These are phyloP conservation scores for Cymbopogon flexuosus DNA, from an alignment of 202 grass and related monocot genomes.

Conservation along the genomic window DNA sequence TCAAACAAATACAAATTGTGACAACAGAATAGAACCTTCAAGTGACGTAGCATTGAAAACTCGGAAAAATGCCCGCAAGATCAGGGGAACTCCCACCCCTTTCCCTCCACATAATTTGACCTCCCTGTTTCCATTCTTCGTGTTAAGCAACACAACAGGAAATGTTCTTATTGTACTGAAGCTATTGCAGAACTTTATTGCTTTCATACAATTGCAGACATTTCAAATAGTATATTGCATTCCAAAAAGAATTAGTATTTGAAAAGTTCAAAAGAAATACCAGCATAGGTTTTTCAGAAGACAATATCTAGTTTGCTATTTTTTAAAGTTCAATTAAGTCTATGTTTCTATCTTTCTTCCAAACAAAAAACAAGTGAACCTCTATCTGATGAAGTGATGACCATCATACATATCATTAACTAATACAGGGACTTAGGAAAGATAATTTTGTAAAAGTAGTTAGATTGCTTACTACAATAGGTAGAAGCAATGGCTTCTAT, in stretches of 20 bases:
- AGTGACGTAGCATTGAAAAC: constrained; percentile 59
- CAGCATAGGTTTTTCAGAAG: background rate
- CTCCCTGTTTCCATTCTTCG: constrained; percentile 42
- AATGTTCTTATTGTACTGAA: constrained; percentile 1
- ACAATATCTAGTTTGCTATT: background rate
- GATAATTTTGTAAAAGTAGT: background rate
- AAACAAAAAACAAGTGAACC: background rate
- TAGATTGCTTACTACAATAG: constrained; percentile 6
- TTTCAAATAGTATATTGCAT: background rate
- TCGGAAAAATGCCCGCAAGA: constrained; percentile 61
- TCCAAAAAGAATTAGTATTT: background rate
- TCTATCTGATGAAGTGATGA: background rate
- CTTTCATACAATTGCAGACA: background rate
- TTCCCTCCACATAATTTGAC: constrained; percentile 50
- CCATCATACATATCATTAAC: background rate
- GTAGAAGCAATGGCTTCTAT: background rate
- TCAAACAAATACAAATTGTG: background rate
- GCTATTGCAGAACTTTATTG: constrained; percentile 7
- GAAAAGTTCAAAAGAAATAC: background rate
- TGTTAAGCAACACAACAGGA: constrained; percentile 11
- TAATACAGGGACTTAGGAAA: background rate
- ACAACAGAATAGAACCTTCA: constrained; percentile 43
- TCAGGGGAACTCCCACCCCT: constrained; percentile 50
- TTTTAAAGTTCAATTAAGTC: background rate
- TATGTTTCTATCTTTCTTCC: background rate